These are phyloP conservation scores for Schizophyllum commune DNA, from an alignment of 1,284 basidiomycete genomes.

Conservation along the genomic window DNA sequence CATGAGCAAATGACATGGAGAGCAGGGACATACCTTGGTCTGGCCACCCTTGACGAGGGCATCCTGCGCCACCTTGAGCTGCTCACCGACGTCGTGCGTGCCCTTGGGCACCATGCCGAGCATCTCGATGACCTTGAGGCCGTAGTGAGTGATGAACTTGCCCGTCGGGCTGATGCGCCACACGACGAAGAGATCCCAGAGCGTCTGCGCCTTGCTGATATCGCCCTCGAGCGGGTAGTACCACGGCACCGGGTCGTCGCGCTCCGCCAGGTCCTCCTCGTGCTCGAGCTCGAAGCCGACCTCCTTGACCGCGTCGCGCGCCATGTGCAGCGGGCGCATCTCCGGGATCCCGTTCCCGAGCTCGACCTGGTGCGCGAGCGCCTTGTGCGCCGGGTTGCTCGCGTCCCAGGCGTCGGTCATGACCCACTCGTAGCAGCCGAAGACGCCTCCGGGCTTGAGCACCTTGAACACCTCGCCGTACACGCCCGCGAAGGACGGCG, in stretches of 20 bases:
- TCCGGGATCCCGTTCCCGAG: constrained; percentile 96
- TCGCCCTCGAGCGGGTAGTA: constrained; percentile 97
- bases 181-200: constrained; percentile 86
- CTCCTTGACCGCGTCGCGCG: constrained; percentile 72
- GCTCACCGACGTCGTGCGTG: constrained; percentile 87
- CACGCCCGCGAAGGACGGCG: constrained; percentile 92
- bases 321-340: constrained; percentile 77
- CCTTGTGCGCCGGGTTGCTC: constrained; percentile 82
- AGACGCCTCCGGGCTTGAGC: constrained; percentile 94
- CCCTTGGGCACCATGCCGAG: constrained; percentile 86
- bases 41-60: constrained; percentile 82
- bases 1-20: constrained; percentile 1
- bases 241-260: constrained; percentile 80
- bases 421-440: constrained; percentile 98
- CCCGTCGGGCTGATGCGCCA: constrained; percentile 91
- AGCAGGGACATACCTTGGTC: constrained; percentile 56
- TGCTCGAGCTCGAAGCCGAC: constrained; percentile 89
- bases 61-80: constrained; percentile 77
- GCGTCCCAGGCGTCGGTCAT: constrained; percentile 97
- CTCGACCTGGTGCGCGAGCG: constrained; percentile 85
- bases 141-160: constrained; percentile 78
- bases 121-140: constrained; percentile 73
- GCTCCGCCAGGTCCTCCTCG: constrained; percentile 92
- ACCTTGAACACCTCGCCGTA: constrained; percentile 93
- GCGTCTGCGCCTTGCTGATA: constrained; percentile 85